Conservation (phyloP, 2,329 filamentous ascomycete species). For the Aspergillus fructus region DNA sequence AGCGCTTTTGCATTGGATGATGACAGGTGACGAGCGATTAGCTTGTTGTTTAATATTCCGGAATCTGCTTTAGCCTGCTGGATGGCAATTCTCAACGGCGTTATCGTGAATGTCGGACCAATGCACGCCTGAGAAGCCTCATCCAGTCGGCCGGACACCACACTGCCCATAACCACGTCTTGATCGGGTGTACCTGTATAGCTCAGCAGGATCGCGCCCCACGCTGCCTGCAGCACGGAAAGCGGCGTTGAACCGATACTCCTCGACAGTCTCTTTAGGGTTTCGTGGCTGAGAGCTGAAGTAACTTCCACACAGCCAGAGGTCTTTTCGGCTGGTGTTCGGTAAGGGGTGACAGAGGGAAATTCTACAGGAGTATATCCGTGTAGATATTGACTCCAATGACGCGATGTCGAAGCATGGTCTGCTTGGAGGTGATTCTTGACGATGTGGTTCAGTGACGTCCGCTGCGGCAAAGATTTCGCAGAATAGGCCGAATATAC, state of each 20-base stretch:
- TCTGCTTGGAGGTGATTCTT: constrained; percentile 26
- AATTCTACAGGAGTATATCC: constrained; percentile 21
- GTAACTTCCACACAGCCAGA: constrained; percentile 23
- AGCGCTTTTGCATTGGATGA: constrained; percentile 24
- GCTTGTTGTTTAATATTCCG: constrained; percentile 21
- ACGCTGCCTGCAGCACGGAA: constrained; percentile 38
- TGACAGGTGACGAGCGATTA: constrained; percentile 25
- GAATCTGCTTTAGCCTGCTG: constrained; percentile 13
- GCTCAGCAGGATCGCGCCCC: constrained; percentile 32
- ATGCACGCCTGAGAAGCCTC: constrained; percentile 25
- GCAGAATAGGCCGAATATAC: constrained; percentile 24
- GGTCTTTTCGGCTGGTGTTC: constrained; percentile 13
- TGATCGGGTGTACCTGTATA: constrained; percentile 34
- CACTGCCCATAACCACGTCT: constrained; percentile 36
- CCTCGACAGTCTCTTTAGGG: constrained; percentile 32
- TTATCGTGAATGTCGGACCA: constrained; percentile 36
- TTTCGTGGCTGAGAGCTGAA: constrained; percentile 20
- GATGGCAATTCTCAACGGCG: constrained; percentile 32
- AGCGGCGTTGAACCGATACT: constrained; percentile 31
- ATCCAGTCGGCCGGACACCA: constrained; percentile 32
- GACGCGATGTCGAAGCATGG: constrained; percentile 17
- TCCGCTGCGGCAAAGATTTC: constrained; percentile 14
- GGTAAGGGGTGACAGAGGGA: constrained; percentile 25
- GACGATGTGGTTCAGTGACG: constrained; percentile 25
- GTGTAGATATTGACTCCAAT: constrained; percentile 23